A percentile compares a stretch with the other conserved stretches of the same genome.
Conservation (phyloP, 2,329 filamentous ascomycete genomes). For the Stemphylium lycopersici region DNA sequence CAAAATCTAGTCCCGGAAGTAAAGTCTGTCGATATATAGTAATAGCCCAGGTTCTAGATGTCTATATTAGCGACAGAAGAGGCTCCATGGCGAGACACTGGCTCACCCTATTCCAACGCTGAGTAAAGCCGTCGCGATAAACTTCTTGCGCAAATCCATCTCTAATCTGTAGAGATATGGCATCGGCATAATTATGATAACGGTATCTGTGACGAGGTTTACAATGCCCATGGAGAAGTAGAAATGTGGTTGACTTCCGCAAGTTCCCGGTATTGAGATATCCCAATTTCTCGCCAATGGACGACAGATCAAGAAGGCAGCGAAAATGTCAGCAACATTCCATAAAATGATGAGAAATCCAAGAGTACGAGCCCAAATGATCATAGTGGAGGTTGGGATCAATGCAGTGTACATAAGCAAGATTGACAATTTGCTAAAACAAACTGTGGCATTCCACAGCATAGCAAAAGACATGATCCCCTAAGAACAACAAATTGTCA, state of each 20-base stretch:
- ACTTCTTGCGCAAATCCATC: slow-evolving; percentile 19
- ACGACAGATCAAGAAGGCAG: slow-evolving; percentile 23
- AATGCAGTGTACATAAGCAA: slow-evolving; percentile 26
- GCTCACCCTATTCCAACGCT: slow-evolving; percentile 29
- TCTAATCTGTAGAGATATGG: slow-evolving; percentile 25
- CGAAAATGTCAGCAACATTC: slow-evolving; percentile 20
- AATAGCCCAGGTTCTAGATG: slow-evolving; percentile 29
- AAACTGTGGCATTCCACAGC: slow-evolving; percentile 29
- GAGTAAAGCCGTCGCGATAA: slow-evolving; percentile 21
- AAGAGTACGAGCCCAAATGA: slow-evolving; percentile 6
- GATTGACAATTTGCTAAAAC: slow-evolving; percentile 28
- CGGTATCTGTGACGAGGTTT: slow-evolving; percentile 27
- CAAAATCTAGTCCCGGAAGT: slow-evolving; percentile 17
- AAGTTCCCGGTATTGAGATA: slow-evolving; percentile 18
- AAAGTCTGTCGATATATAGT: slow-evolving; percentile 31
- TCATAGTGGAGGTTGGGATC: slow-evolving; percentile 21
- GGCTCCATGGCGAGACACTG: neutral
- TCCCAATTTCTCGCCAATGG: slow-evolving; percentile 28
- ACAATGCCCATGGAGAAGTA: slow-evolving; percentile 21
- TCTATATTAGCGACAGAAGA: neutral
- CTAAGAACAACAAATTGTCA: neutral
- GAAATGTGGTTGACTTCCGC: slow-evolving; percentile 24
- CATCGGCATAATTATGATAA: slow-evolving; percentile 26
- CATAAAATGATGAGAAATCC: slow-evolving; percentile 20
- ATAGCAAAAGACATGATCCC: slow-evolving; percentile 27